Base-by-base conservation (phyloP, 805 yeast species). In the Spathaspora sp. region DNA sequence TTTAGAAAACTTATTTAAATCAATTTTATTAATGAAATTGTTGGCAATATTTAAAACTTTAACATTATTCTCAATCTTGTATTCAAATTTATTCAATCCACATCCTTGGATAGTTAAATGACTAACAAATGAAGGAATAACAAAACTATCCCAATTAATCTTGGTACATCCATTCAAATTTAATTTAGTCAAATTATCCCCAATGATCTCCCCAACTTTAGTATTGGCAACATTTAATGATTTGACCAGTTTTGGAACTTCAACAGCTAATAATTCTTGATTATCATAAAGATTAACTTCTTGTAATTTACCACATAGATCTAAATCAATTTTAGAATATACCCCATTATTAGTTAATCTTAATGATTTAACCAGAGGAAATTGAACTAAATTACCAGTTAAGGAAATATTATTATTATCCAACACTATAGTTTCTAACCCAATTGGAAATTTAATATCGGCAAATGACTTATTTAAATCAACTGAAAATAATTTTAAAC, bases 71-170 rank as follows among this genome's bases (percentile, higher is more conserved):
- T 12, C 42, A 12, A 6, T 16, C 19, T 31, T 40, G 18, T 44
- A 16, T 16, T 50, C 48, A 35, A 47, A 47, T n/a, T 28, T 40
- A 14, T 6, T 35, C 7, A 51, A 39, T 19, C 32, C 44, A 46
- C 54, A 51, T 40, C 39, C 29, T 19, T 46, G 49, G 12, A 48
- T 20, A 29, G 46, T 46, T 17, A 51, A 49, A 3, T 51, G 48
- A 19, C 32, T 14, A 10, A 44, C 44, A n/a, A 16, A 42, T 3
- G 35, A 17, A 39, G 54, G 54, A 35, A 51, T 40, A 18, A 17
- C 14, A 18, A 51, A 48, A 8, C 20, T 17, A 12, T 43, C 40
- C 51, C 51, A 44, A 38, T 44, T 45, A 26, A 51, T 51, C 19
- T 44, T 35, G n/a, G 31, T 44, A 39, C 54, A 51, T 39, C 52